Conservation (phyloP, 208 protist genomes). For the Baffinella frigidus region DNA sequence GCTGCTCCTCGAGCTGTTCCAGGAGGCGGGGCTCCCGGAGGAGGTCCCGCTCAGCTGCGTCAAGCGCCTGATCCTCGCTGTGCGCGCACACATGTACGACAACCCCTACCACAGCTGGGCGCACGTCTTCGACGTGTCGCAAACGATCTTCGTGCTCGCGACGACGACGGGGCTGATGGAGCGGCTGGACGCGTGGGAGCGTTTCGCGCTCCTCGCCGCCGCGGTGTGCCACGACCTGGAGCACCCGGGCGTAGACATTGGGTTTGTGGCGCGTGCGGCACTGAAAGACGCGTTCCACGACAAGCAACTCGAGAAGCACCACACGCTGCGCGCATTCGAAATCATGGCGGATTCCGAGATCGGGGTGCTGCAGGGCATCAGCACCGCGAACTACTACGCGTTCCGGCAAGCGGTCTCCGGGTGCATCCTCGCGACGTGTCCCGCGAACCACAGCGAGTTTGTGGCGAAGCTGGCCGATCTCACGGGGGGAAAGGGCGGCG, state of each 20-base stretch:
- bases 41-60: no score
- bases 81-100: background rate
- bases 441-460: background rate
- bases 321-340: slow-evolving; percentile 3
- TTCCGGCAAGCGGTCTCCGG: background rate
- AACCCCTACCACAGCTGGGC: slow-evolving; percentile 43
- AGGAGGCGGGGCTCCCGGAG: no score
- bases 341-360: background rate
- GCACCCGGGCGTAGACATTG: background rate
- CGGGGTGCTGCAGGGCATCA: background rate
- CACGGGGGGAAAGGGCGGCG: no score
- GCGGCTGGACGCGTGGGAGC: background rate
- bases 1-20: no score
- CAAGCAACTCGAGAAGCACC: background rate
- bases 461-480: background rate
- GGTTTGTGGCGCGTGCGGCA: background rate
- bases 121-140: slow-evolving; percentile 13
- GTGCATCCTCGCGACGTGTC: slow-evolving; percentile 13
- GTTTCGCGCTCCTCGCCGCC: background rate
- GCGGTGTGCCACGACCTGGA: slow-evolving; percentile 25
- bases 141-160: background rate
- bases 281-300: background rate
- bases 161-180: no score
- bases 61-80: background rate
- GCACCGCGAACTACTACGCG: background rate